These are phyloP conservation scores for Amanita polypyramis DNA, from an alignment of 768 basidiomycete genomes.

Conservation along the genomic window DNA sequence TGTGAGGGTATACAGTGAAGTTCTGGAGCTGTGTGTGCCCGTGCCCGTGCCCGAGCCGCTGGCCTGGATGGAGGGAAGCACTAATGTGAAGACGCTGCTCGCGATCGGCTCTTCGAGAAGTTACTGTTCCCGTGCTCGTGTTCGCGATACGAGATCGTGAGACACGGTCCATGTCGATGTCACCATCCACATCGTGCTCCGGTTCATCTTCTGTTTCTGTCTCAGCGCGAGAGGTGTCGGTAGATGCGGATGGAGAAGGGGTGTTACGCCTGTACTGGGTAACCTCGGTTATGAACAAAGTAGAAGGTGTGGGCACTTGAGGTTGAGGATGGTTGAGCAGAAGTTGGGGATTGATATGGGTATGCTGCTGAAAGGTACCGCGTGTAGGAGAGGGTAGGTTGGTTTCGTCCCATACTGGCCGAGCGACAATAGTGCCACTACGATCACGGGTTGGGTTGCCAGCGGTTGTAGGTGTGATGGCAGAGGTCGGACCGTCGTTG, in stretches of 20 bases:
- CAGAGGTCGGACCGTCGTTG: slow-evolving; percentile 18
- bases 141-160: background rate
- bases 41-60: slow-evolving; percentile 8
- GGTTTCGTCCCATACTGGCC: slow-evolving; percentile 44
- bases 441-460: slow-evolving; percentile 55
- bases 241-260: slow-evolving; percentile 28
- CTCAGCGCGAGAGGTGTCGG: slow-evolving; percentile 47
- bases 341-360: slow-evolving; percentile 9
- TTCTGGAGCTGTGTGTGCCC: background rate
- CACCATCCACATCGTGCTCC: slow-evolving; percentile 59
- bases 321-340: slow-evolving; percentile 9
- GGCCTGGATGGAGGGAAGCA: slow-evolving; percentile 12
- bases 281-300: slow-evolving; percentile 10
- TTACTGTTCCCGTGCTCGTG: background rate
- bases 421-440: slow-evolving; percentile 66
- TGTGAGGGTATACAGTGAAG: background rate
- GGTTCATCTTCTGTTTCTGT: slow-evolving; percentile 76
- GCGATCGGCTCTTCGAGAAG: background rate
- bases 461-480: slow-evolving; percentile 16
- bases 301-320: slow-evolving; percentile 11
- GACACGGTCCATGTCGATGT: slow-evolving; percentile 30
- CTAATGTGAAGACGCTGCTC: background rate
- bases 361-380: slow-evolving; percentile 8
- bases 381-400: slow-evolving; percentile 3
- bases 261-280: slow-evolving; percentile 14